Conservation (phyloP, 768 basidiomycete genomes). For the Lentinula sp. region DNA sequence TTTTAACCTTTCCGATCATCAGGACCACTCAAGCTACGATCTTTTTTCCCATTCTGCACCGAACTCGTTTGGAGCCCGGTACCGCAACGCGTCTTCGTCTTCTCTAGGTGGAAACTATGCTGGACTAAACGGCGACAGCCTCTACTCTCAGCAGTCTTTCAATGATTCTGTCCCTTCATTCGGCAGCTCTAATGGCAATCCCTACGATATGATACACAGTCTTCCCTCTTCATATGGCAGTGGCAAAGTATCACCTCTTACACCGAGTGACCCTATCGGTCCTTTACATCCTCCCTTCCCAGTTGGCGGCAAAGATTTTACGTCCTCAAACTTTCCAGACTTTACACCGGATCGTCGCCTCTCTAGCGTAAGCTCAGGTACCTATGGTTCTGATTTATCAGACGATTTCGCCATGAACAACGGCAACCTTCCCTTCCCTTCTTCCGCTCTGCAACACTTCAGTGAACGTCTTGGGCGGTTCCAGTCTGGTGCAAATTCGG, state of each 20-base stretch:
- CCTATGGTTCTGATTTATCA: slow-evolving; percentile 53
- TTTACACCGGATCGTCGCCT: slow-evolving; percentile 54
- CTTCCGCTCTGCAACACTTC: slow-evolving; percentile 50
- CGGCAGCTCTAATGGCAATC: slow-evolving; percentile 40
- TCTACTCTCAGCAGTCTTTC: slow-evolving; percentile 58
- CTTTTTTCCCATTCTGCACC: slow-evolving; percentile 46
- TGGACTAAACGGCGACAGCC: slow-evolving; percentile 44
- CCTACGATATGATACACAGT: slow-evolving; percentile 63
- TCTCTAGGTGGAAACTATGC: slow-evolving; percentile 60
- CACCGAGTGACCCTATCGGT: slow-evolving; percentile 58
- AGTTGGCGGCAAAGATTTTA: slow-evolving; percentile 51
- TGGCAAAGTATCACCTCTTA: slow-evolving; percentile 73
- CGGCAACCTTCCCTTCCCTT: slow-evolving; percentile 39
- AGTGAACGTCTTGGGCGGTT: slow-evolving; percentile 54
- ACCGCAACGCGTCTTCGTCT: slow-evolving; percentile 69
- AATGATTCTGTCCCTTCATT: slow-evolving; percentile 56
- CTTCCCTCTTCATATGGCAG: slow-evolving; percentile 61
- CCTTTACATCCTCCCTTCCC: slow-evolving; percentile 46
- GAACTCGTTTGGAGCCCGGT: slow-evolving; percentile 28
- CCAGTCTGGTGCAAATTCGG: slow-evolving; percentile 32
- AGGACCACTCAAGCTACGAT: slow-evolving; percentile 59
- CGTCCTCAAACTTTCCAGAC: slow-evolving; percentile 52
- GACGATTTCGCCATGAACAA: slow-evolving; percentile 57
- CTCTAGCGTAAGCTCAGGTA: slow-evolving; percentile 25
- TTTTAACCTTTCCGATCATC: slow-evolving; percentile 1